These are phyloP conservation scores for Boletus bicolor DNA, from an alignment of 768 basidiomycete genomes.

Conservation along the genomic window DNA sequence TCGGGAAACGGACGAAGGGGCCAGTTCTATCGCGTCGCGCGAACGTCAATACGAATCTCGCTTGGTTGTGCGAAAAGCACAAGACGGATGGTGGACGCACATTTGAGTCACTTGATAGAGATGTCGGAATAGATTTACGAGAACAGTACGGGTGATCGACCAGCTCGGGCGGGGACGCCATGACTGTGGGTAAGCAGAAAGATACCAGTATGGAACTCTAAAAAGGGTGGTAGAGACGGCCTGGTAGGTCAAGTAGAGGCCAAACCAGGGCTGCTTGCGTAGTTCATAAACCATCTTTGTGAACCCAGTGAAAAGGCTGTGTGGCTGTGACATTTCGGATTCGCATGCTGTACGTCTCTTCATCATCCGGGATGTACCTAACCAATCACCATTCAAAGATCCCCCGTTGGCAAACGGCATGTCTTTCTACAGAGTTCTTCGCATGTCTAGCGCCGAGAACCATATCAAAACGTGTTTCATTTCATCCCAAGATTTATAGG, in stretches of 20 bases:
- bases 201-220: constrained; percentile 25
- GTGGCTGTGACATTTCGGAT: too few relatives aligned
- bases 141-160: constrained; percentile 22
- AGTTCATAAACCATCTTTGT: too few relatives aligned
- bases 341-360: too few relatives aligned
- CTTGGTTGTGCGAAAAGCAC: background rate
- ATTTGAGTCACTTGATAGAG: constrained; percentile 16
- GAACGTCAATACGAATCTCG: background rate
- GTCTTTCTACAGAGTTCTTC: too few relatives aligned
- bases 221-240: constrained; percentile 18
- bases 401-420: too few relatives aligned
- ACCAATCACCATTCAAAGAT: too few relatives aligned
- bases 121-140: constrained; percentile 20
- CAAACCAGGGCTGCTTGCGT: constrained; percentile 1
- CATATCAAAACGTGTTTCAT: too few relatives aligned
- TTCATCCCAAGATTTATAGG: too few relatives aligned
- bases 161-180: constrained; percentile 26
- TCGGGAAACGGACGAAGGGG: constrained; percentile 16
- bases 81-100: constrained; percentile 9
- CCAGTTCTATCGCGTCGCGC: constrained; percentile 13
- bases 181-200: constrained; percentile 16
- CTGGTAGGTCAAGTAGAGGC: constrained; percentile 23
- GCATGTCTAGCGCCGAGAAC: too few relatives aligned
- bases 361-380: too few relatives aligned
- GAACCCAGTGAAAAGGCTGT: too few relatives aligned